These are phyloP conservation scores for Aspergillus bombycis DNA, from an alignment of 2,329 filamentous ascomycete species.

Conservation along the genomic window DNA sequence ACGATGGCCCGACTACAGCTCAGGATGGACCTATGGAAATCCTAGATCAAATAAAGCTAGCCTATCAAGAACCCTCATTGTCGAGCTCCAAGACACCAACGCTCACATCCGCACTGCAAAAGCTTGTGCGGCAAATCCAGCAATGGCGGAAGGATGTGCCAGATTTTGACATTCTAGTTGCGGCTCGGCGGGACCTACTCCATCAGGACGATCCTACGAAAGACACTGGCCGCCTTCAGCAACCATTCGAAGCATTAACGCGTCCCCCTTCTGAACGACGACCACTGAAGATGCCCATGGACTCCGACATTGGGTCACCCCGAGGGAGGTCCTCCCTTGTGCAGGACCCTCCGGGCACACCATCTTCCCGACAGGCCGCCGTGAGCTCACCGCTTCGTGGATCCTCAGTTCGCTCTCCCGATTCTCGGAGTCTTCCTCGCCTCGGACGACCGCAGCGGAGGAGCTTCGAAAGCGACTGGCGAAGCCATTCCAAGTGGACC, in stretches of 20 bases:
- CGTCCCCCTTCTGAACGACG: conserved; percentile 22
- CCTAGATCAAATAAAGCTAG: conserved; percentile 30
- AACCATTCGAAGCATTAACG: conserved; percentile 26
- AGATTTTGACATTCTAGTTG: conserved; percentile 71
- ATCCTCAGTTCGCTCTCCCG: conserved; percentile 21
- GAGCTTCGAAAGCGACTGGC: conserved; percentile 39
- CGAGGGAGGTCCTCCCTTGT: conserved; percentile 28
- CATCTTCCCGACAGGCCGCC: conserved; percentile 22
- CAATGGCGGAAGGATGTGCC: conserved; percentile 67
- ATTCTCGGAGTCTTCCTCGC: conserved; percentile 29
- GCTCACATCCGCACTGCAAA: conserved; percentile 61
- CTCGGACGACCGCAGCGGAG: conserved; percentile 31
- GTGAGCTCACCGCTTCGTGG: conserved; percentile 30
- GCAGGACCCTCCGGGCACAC: conserved; percentile 17
- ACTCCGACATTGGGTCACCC: conserved; percentile 24
- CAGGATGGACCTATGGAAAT: conserved; percentile 34
- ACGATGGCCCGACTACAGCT: conserved; percentile 26
- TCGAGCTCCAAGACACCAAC: conserved; percentile 49
- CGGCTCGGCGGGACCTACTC: conserved; percentile 56
- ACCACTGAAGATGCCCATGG: conserved; percentile 9
- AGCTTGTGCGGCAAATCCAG: conserved; percentile 64
- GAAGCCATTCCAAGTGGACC: conserved; percentile 32
- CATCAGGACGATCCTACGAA: conserved; percentile 33
- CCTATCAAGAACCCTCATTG: conserved; percentile 52
- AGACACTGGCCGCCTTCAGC: conserved; percentile 22